Evolutionary conservation across 306 rosid genomes (phyloP).

Genomic region (Prinsepia uniflora): DNA sequence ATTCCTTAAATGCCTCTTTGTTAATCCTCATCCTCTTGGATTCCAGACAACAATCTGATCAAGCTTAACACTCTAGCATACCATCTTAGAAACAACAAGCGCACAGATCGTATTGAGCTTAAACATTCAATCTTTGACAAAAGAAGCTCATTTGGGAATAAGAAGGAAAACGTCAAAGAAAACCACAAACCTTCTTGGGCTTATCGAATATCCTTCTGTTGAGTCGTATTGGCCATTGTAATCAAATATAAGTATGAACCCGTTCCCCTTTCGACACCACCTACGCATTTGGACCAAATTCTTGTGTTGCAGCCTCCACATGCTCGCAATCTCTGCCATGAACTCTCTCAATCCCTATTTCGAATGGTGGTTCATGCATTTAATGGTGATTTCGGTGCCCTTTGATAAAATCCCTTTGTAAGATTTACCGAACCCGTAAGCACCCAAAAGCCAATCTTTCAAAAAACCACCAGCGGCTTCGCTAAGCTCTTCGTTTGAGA

Average conservation of each 20-base stretch:
- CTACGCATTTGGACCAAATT: constrained; percentile 81
- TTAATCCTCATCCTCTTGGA: no score
- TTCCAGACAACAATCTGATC: no score
- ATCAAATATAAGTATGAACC: constrained; percentile 77
- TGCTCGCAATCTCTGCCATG: constrained; percentile 92
- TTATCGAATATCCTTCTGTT: constrained; percentile 66
- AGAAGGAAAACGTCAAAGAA: no score
- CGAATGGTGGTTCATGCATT: constrained; percentile 84
- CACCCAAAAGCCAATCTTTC: constrained; percentile 46
- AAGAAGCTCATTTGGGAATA: no score
- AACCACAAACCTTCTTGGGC: constrained; percentile 36
- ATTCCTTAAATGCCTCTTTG: no score
- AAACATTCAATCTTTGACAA: no score
- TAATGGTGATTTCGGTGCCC: constrained; percentile 63
- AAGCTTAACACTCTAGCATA: no score
- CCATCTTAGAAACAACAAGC: no score
- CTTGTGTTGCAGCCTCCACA: constrained; percentile 91
- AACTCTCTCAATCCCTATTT: constrained; percentile 84
- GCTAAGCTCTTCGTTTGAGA: constrained; percentile 59
- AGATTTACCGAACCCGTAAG: constrained; percentile 84
- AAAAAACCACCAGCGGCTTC: constrained; percentile 54
- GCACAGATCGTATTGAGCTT: no score
- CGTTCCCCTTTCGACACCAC: constrained; percentile 73
- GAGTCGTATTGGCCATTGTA: constrained; percentile 86
- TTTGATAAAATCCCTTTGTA: constrained; percentile 56